These are phyloP conservation scores for Pseudoneurospora amorphoporcata DNA, from an alignment of 495 filamentous ascomycete genomes.

Conservation along the genomic window DNA sequence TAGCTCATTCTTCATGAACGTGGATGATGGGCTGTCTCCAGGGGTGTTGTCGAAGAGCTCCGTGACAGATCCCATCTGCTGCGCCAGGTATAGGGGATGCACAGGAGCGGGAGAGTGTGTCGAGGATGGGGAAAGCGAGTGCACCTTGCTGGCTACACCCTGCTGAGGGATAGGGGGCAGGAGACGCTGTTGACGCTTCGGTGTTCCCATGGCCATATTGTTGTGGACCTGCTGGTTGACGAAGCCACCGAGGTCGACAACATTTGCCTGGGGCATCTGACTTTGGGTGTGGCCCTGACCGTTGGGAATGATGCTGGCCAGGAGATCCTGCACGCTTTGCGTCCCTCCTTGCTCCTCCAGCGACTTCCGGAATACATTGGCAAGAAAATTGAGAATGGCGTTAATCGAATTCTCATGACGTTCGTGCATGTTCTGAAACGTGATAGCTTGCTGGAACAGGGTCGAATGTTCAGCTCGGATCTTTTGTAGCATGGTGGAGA, in stretches of 20 bases:
- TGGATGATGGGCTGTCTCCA: constrained; percentile 26
- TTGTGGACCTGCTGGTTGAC: constrained; percentile 31
- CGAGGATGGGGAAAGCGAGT: constrained; percentile 18
- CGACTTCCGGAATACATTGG: constrained; percentile 82
- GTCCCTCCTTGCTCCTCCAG: constrained; percentile 48
- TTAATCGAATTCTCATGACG: constrained; percentile 97
- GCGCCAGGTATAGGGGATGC: constrained; percentile 13
- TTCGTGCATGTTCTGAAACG: constrained; percentile 85
- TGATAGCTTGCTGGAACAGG: constrained; percentile 77
- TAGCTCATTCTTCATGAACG: constrained; percentile 37
- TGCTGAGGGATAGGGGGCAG: constrained; percentile 34
- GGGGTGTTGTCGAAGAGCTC: constrained; percentile 36
- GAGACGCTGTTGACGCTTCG: constrained; percentile 37
- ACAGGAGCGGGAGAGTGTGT: constrained; percentile 16
- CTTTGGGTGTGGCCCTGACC: constrained; percentile 25
- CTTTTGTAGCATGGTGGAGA: constrained; percentile 66
- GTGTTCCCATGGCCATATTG: constrained; percentile 29
- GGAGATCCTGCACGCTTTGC: constrained; percentile 60
- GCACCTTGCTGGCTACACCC: constrained; percentile 14
- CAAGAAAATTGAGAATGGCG: constrained; percentile 91
- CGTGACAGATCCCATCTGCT: constrained; percentile 35
- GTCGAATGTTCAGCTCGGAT: constrained; percentile 77
- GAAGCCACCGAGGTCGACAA: constrained; percentile 67
- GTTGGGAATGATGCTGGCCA: constrained; percentile 56
- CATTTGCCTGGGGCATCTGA: constrained; percentile 51